Evolutionary conservation across 2,329 filamentous ascomycete species (phyloP), one percentile per base, ranked within the genome.

Genomic region (Ophiostoma populinum): DNA sequence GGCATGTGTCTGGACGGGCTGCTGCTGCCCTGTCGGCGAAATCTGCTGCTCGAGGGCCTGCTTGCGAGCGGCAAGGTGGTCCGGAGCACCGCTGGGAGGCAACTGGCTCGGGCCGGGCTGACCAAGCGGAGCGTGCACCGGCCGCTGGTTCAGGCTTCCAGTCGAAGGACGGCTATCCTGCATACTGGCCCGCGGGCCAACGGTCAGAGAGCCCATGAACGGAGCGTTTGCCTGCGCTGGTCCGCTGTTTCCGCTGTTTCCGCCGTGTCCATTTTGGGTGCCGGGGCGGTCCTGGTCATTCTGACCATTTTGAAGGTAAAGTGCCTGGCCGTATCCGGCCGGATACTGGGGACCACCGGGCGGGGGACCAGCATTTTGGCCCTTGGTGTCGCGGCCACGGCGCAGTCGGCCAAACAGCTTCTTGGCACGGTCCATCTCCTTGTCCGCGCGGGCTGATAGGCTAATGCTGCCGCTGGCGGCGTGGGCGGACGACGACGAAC

Each of bases 281-380:
- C n/a, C n/a, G n/a, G n/a, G n/a, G n/a, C n/a, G n/a, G n/a, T n/a
- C n/a, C n/a, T n/a, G n/a, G n/a, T 16, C 17, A 7, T 12, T 12
- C 6, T 12, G 28, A 4, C 17, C 17, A n/a, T 19, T 12, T 18
- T 30, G 24, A 27, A 18, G 32, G 16, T 20, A 17, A 4, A 20
- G 7, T 6, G 26, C 26, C 16, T 30, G 32, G 2, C 18, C 20
- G 13, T 28, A 13, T 15, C 36, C 40, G 9, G 24, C 24, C 1
- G 38, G 39, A 19, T 45, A 49, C 26, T 41, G 40, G 7, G 47
- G 48, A 5, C 47, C 47, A 15, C 47, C 47, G 1, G 47, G 48
- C 10, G 48, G 46, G 3, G 45, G 43, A 9, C 41, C 44, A 3
- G 34, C 19, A 17, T 35, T 41, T 4, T 34, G 32, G 4, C 35